Evolutionary conservation across 2,329 filamentous ascomycete species (phyloP).

Genomic region (Trichoderma cornu-damae): DNA sequence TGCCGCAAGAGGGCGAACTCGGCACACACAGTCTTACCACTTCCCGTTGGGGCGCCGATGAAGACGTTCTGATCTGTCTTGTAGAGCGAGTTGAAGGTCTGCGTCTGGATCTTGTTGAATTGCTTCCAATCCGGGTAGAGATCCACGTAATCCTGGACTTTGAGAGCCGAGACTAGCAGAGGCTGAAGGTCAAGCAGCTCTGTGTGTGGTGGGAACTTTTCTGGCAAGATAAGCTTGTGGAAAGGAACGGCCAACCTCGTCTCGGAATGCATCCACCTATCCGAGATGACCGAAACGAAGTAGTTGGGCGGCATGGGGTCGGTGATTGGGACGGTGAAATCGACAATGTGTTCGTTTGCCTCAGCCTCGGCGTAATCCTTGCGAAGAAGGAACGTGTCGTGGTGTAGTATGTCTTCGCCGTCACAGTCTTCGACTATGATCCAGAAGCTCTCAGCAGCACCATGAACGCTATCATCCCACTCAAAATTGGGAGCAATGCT

Average conservation of each 20-base stretch:
- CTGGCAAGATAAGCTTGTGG: constrained; percentile 87
- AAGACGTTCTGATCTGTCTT: constrained; percentile 91
- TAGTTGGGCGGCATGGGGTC: constrained; percentile 99
- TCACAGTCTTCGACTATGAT: constrained; percentile 96
- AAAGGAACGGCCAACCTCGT: constrained; percentile 91
- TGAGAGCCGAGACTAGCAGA: constrained; percentile 80
- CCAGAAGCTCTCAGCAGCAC: constrained; percentile 89
- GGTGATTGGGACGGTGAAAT: constrained; percentile 93
- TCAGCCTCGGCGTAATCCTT: constrained; percentile 83
- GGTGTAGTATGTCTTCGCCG: constrained; percentile 90
- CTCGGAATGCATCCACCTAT: constrained; percentile 98
- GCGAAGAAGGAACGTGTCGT: constrained; percentile 88
- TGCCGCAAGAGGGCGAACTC: constrained; percentile 88
- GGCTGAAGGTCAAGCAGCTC: constrained; percentile 88
- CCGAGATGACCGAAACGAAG: constrained; percentile 90
- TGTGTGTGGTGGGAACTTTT: constrained; percentile 93
- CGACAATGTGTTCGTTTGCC: constrained; percentile 87
- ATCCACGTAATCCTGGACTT: constrained; percentile 73
- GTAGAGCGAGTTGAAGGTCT: constrained; percentile 91
- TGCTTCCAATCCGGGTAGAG: constrained; percentile 79
- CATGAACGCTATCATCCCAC: constrained; percentile 89
- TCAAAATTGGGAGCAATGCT: constrained; percentile 91
- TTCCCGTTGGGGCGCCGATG: constrained; percentile 85
- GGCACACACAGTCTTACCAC: constrained; percentile 93
- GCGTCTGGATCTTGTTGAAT: constrained; percentile 97